Evolutionary conservation across 495 filamentous ascomycete species (phyloP).

Genomic region (Staphylotrichum tortipilum): DNA sequence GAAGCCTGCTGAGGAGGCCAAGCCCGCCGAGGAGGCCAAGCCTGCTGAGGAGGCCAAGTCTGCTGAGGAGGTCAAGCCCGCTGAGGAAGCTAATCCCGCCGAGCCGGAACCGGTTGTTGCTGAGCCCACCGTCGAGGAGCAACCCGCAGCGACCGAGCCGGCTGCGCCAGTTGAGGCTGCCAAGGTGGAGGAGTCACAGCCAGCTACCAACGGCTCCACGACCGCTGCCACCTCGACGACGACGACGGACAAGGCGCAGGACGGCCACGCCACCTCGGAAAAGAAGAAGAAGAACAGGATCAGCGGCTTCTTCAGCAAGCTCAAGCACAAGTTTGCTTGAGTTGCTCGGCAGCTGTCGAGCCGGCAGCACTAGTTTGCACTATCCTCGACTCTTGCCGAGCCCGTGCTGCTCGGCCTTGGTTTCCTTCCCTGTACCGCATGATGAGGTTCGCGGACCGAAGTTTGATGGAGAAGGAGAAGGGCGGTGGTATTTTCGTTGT

Average conservation of each 20-base stretch:
- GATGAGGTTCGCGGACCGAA: not conserved
- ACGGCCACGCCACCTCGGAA: constrained; percentile 25
- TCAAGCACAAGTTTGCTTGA: constrained; percentile 47
- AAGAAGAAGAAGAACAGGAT: constrained; percentile 54
- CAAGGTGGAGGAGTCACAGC: constrained; percentile 55
- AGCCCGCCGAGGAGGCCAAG: constrained; percentile 6
- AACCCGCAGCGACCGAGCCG: not conserved
- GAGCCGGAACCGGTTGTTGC: too few relatives aligned
- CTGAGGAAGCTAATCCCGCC: constrained; percentile 8
- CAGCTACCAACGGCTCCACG: constrained; percentile 17
- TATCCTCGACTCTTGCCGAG: too few relatives aligned
- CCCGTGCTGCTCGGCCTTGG: not conserved
- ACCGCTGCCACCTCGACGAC: constrained; percentile 9
- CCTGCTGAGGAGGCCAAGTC: not conserved
- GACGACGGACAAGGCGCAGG: constrained; percentile 24
- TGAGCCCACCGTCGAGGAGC: too few relatives aligned
- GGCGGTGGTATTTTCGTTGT: not conserved
- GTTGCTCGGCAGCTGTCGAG: constrained; percentile 14
- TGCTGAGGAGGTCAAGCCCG: constrained; percentile 8
- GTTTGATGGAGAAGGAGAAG: not conserved
- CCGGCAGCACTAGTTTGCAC: too few relatives aligned
- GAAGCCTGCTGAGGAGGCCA: constrained; percentile 4
- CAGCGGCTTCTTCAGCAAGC: constrained; percentile 46
- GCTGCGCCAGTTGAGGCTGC: constrained; percentile 49
- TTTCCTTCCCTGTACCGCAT: not conserved